Evolutionary conservation across 306 rosid genomes (phyloP), one percentile per base, ranked within the genome.

Genomic region (Benincasa hispida): DNA sequence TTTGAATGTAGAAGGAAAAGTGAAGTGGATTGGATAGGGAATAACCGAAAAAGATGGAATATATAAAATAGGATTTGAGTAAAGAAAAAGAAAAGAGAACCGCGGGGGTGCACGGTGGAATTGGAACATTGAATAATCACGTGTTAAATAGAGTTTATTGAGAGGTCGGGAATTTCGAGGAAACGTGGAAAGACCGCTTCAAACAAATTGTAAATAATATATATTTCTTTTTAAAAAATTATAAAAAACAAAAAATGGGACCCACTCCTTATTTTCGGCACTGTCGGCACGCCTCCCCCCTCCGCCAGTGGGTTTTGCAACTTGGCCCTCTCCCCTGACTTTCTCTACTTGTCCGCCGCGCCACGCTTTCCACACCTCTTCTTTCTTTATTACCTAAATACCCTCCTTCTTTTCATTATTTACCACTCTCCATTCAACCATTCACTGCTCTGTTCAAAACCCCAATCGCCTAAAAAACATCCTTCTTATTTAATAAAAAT

Each of bases 111-210:
- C n/a, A n/a, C n/a, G n/a, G n/a, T n/a, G n/a, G n/a, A n/a, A n/a
- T n/a, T n/a, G n/a, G n/a, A n/a, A n/a, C n/a, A n/a, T n/a, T n/a
- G n/a, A n/a, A n/a, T 32, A 32, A 4, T n/a, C 75, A 70, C 75
- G 75, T 70, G 75, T 70, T 45, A 14, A 70, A 70, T 24, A 69
- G 13, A 47, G 1, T 2, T 11, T 11, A 12, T 35, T 4, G 39
- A 35, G 47, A 63, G 27, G 17, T 65, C 0, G 19, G 50, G 72
- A 21, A 35, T 34, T 14, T 15, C 0, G 2, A 37, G 74, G 74
- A 70, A 47, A 70, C 75, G 75, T 70, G 75, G 39, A 25, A 25
- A 70, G 57, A 42, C 75, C 75, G 75, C 5, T 70, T 70, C 75
- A 68, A 67, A 59, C 37, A 13, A 57, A 6, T 8, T 17, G 2